Evolutionary conservation across 129 eudicot species (phyloP), one percentile per base, ranked within the genome.

Genomic region (Artemisia argyi): DNA sequence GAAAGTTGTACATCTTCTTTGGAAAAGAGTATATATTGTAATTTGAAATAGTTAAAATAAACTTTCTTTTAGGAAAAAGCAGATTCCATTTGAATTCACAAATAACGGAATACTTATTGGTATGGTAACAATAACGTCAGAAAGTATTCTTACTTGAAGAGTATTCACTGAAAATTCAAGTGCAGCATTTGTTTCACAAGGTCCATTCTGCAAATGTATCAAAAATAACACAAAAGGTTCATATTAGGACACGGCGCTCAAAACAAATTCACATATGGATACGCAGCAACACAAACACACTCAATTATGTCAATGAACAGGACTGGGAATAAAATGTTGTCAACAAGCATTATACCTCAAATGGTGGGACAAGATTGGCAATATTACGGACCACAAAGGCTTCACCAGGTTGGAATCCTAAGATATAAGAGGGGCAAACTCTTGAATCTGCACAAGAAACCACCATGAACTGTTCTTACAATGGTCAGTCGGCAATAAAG

Each of bases 381-480:
- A 95, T 87, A 52, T 86, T 86, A 19, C 97, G 87, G 44, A 95
- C 85, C 42, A 84, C 82, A 82, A 90, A 95, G 16, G 99, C 99
- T 62, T 95, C 99, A 50, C 99, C 99, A 26, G 99, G 97, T 78
- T 95, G 83, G 79, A 95, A 88, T 14, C 99, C 98, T 16, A 89
- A 61, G 49, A 94, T 86, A 74, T 79, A 83, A 9, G 97, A 90
- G 32, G 98, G 97, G 66, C 98, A 94, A 69, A 94, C 97, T 76
- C 98, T 83, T 7, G 98, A 93, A 81, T 94, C 98, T 80, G 91
- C 97, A 75, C 99, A 95, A 81, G 99, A 86, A 80, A 95, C 84
- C 83, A 95, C 94, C 84, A 88, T 66, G 72, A 95, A 95, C 99
- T 95, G 91, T 78, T 78, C 83, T 69, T 30, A 61, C 75, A 75